Conservation (phyloP, 2,329 filamentous ascomycete species). For the Periconia macrospinosa region DNA sequence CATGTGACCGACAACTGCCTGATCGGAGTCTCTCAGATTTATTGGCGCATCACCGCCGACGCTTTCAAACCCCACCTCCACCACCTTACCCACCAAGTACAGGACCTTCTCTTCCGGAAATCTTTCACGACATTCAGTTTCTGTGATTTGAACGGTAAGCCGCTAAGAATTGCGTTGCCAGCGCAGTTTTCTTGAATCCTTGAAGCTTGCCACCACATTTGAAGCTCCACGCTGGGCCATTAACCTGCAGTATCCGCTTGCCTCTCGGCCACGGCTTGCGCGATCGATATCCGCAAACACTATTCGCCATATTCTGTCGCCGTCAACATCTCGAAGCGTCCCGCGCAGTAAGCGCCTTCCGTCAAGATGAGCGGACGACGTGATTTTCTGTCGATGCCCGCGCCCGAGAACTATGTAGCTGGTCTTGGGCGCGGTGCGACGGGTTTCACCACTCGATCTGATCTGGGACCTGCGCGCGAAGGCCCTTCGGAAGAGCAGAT, state of each 20-base stretch:
- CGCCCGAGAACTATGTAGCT: constrained; percentile 71
- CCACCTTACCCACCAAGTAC: neutral
- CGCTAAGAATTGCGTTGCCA: too few species aligned
- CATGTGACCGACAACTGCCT: neutral
- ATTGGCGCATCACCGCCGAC: neutral
- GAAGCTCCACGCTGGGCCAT: neutral
- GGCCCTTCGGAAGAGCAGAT: constrained; percentile 97
- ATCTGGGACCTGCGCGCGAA: constrained; percentile 91
- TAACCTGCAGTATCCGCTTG: neutral
- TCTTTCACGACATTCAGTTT: too few species aligned
- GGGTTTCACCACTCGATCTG: constrained; percentile 95
- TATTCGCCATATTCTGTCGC: neutral
- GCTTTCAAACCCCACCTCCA: neutral
- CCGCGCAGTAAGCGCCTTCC: neutral
- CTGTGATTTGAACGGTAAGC: too few species aligned
- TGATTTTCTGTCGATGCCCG: constrained; percentile 85
- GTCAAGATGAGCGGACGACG: constrained; percentile 64
- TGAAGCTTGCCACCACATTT: too few species aligned
- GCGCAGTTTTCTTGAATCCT: too few species aligned
- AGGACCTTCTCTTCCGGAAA: neutral
- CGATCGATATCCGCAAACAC: neutral
- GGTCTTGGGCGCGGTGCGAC: constrained; percentile 97
- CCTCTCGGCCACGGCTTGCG: neutral
- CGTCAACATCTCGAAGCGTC: neutral
- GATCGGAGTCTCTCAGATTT: neutral